These are phyloP conservation scores for Prunus salicina DNA, from an alignment of 306 rosid species.

Conservation along the genomic window DNA sequence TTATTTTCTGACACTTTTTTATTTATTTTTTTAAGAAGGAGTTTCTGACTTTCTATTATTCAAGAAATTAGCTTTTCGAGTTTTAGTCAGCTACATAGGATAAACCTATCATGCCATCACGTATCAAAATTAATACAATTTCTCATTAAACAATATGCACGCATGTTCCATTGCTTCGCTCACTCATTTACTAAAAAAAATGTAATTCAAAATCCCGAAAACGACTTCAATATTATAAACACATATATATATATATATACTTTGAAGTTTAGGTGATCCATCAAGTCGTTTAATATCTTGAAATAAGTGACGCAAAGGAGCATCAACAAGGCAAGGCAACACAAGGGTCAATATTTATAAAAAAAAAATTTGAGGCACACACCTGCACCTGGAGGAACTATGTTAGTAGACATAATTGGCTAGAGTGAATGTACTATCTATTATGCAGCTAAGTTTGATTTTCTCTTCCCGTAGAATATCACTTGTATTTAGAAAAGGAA, in stretches of 20 bases:
- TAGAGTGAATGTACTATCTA: accelerated
- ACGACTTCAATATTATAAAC: neutral
- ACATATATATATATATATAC: neutral
- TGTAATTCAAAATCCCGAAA: neutral
- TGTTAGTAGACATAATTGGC: accelerated
- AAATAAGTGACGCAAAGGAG: neutral
- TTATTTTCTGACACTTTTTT: too few species aligned
- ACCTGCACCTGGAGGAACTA: neutral
- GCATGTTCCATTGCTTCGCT: neutral
- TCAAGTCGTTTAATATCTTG: neutral
- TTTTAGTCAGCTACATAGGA: neutral
- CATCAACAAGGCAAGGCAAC: neutral
- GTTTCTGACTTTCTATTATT: too few species aligned
- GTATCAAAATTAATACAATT: neutral
- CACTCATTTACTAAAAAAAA: neutral
- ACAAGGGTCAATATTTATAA: neutral
- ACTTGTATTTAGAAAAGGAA: accelerated
- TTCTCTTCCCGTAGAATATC: too few species aligned
- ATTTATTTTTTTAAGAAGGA: too few species aligned
- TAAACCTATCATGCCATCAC: neutral
- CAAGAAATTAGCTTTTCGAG: neutral
- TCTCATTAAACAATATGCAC: neutral
- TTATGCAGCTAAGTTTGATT: accelerated
- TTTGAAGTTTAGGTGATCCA: too few species aligned
- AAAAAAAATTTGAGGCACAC: neutral